Evolutionary conservation across 768 basidiomycete genomes (phyloP), one percentile per base, ranked within the genome.

Genomic region (Tricholoma saponaceum): DNA sequence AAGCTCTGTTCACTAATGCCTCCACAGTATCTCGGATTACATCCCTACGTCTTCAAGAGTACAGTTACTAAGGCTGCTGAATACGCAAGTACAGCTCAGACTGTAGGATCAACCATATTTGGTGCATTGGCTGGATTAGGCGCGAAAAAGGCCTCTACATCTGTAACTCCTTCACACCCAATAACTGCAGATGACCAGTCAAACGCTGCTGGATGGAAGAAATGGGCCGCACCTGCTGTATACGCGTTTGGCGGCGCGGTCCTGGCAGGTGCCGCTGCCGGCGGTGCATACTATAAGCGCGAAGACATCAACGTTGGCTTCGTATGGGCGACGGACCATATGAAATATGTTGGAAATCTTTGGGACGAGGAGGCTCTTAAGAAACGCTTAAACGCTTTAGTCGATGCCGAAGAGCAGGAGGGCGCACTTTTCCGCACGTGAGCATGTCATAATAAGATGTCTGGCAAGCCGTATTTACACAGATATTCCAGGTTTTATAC

Each of bases 1-100:
- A 37, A 50, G 7, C 37, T 18, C 51, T 58, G 32, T 56, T 50
- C 32, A 39, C 52, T 58, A 7, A 58, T 22, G 33, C 16, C 22
- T 49, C 54, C 23, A 22, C 62, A 96, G 93, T 97, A 89, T 72
- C 82, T 92, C 20, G 95, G 95, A 13, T 74, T 98, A 20, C 86
- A 96, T 63, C 94, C 95, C 0, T 76, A 76, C 55, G 85, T 95
- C 32, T 90, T 95, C 78, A 94, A 93, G 75, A 85, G 93, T 68
- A 80, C 81, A 44, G 86, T 91, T 0, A 86, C 84, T 0, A 89
- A 90, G 67, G 90, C 84, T 1, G 79, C 84, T 4, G 82, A 84
- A 59, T 89, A 90, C 64, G 86, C 86, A 4, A 80, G 78, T 50
- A 73, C 82, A 12, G 92, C 89, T 2, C 79, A 80, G 50, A 83